Percentiles rank a stretch among this genome's conserved stretches.
Evolutionary conservation across 257 asterid genomes (phyloP).

Genomic region (Lantana camara): DNA sequence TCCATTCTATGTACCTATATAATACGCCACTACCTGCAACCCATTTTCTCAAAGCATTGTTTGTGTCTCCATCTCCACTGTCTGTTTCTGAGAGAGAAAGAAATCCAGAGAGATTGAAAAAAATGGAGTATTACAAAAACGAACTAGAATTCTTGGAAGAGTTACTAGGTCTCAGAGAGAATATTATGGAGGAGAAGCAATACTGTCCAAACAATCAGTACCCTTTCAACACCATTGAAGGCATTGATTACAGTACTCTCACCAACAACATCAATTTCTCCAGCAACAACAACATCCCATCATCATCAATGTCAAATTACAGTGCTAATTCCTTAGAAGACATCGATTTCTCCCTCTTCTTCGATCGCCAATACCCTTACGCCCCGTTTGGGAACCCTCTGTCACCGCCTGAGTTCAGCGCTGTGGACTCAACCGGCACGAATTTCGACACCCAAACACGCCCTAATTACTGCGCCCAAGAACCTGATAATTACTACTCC

Average conservation of each 20-base stretch:
- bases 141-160: slow-evolving; percentile 54
- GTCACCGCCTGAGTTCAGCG: slow-evolving; percentile 38
- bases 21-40: slow-evolving; percentile 12
- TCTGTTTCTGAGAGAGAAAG: slow-evolving; percentile 8
- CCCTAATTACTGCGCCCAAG: too few species aligned
- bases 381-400: slow-evolving; percentile 44
- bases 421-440: slow-evolving; percentile 34
- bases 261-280: background rate
- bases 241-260: background rate
- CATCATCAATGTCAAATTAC: too few species aligned
- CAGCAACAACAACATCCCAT: slow-evolving; percentile 6
- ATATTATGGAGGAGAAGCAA: slow-evolving; percentile 32
- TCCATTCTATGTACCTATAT: slow-evolving; percentile 14
- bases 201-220: slow-evolving; percentile 18
- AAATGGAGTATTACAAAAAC: slow-evolving; percentile 51
- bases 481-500: slow-evolving; percentile 23
- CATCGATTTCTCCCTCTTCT: slow-evolving; percentile 26
- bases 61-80: background rate
- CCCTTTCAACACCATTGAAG: slow-evolving; percentile 28
- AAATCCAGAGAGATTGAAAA: slow-evolving; percentile 24
- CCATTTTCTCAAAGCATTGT: slow-evolving; percentile 26
- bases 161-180: slow-evolving; percentile 39
- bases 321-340: slow-evolving; percentile 29
- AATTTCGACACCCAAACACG: slow-evolving; percentile 32
- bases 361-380: slow-evolving; percentile 34